Base-by-base conservation (phyloP, 2,329 filamentous ascomycete species). In the Sporothrix mexicana region DNA sequence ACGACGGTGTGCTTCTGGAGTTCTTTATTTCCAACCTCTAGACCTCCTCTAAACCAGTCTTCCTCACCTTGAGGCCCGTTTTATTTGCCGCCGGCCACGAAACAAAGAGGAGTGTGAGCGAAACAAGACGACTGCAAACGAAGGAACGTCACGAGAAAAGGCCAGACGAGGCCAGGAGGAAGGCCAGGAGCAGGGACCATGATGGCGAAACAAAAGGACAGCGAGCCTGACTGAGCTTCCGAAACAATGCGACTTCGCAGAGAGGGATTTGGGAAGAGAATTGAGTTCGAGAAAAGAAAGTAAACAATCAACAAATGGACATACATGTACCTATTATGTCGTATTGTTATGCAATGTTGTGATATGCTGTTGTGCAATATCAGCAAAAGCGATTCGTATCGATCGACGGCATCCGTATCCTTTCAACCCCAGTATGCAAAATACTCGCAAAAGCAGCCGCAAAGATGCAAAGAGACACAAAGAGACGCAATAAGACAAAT, bases 71-170 rank as follows among this genome's bases (percentile, higher is more conserved):
- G 51, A 55, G 61, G 61, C 61, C 25, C 15, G 49, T 69, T 30
- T 55, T 49, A 43, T 8, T 36, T 69, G 66, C 17, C 66, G 66
- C 66, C 66, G 66, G 66, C 45, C 49, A 69, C 66, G 66, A 69
- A 69, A 69, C 66, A 69, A 41, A 15, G 45, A 49, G 23, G 45
- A 49, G 43, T 53, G 15, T 23, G 6, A 23, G 20, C n/a, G 51
- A 8, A n/a, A 53, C 51, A 9, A 17, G 6, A 66, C 41, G 12
- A 49, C 20, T 36, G 20, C 17, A 41, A 20, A 45, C 17, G n/a
- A 45, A 64, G 10, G 30, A n/a, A 61, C 17, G 59, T 45, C 36
- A 64, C 36, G 41, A 45, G 57, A 17, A 36, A 41, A n/a, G 49
- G 43, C 43, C 30, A 30, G 30, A 5, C 30, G 30, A 30, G 30